Evolutionary conservation across 2,329 filamentous ascomycete genomes (phyloP).

Genomic region (Colletotrichum tabaci): DNA sequence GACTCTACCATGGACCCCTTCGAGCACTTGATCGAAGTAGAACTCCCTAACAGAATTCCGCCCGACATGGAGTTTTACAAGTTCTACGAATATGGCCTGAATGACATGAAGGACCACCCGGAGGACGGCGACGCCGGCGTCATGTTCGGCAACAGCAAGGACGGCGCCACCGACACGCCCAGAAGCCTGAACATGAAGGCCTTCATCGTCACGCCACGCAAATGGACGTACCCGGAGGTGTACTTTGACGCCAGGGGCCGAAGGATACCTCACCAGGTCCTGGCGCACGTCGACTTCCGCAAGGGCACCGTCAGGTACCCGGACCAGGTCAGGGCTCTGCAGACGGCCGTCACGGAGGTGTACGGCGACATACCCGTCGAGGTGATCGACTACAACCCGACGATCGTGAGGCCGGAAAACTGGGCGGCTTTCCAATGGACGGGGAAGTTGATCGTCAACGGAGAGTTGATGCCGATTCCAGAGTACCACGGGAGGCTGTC

Average conservation of each 20-base stretch:
- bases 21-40: accelerated
- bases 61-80: not conserved
- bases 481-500: too few species aligned
- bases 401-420: not conserved
- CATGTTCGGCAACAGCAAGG: not conserved
- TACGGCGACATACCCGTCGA: not conserved
- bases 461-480: too few species aligned
- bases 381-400: not conserved
- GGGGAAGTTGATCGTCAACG: not conserved
- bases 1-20: not conserved
- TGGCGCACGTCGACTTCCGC: not conserved
- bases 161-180: not conserved
- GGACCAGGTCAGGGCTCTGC: not conserved
- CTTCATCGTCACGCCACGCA: not conserved
- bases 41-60: not conserved
- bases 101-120: not conserved
- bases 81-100: not conserved
- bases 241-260: not conserved
- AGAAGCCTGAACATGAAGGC: not conserved
- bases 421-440: not conserved
- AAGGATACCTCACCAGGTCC: not conserved
- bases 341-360: not conserved
- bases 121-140: not conserved
- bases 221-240: not conserved
- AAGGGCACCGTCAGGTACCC: not conserved